Base-by-base conservation (phyloP, 1,284 basidiomycete species). In the Tremellales sp. region DNA sequence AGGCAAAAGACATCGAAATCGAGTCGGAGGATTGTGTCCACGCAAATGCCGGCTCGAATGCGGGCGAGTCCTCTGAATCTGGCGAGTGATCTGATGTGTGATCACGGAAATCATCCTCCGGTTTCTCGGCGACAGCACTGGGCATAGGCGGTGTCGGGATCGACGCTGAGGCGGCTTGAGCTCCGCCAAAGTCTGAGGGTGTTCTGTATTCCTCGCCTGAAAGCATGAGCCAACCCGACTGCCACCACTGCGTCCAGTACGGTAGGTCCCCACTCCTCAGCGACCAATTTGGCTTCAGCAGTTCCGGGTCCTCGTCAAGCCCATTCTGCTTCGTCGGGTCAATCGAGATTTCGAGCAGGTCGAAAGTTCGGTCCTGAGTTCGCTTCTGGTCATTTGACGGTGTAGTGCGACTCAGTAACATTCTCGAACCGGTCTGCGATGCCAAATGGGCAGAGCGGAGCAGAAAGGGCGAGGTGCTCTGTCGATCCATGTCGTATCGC, bases 1-100 rank as follows among this genome's bases (percentile, higher is more conserved):
- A 78, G 1, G 87, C 82, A 61, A 97, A 85, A 0, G 83, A 84
- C 51, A 97, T 70, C 0, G 88, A 91, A 35, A 97, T 76, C 0
- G 85, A 83, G 64, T 91, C 87, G 2, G 81, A 68, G 3, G 86
- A 85, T 67, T 97, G 93, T 0, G 84, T 88, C 93, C 93, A 97
- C 0, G 87, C 87, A 71, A 90, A 96, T 1, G 88, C 85, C 17
- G 81, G 81, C 5, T 82, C 31, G 11, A 48, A 48, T 6, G 61
- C 56, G 31, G 52, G 11, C 29, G 29, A 10, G 8, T 8, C 10
- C n/a, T 33, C 29, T 33, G 29, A n/a, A n/a, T 33, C 29, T n/a
- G 8, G 7, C 39, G 40, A 22, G n/a, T n/a, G n/a, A n/a, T n/a
- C n/a, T n/a, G n/a, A n/a, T n/a, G n/a, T n/a, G n/a, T n/a, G n/a